phyloP scores from a whole-genome alignment of 2,329 filamentous ascomycete genomes.

The Hypocrella siamensis region DNA sequence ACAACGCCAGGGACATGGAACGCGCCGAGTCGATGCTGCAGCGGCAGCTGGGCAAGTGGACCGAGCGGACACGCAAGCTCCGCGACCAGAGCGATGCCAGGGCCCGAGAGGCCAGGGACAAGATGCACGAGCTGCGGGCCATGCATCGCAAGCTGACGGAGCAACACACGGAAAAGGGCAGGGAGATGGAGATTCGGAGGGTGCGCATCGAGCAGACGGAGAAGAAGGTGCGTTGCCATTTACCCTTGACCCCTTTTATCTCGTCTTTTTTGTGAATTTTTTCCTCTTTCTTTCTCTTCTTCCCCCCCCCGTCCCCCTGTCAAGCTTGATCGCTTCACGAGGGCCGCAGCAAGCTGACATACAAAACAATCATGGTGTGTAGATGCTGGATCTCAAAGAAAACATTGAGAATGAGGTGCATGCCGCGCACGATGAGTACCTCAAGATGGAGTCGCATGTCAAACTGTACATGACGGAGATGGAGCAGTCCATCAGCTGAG shows the following conservation, averaged over 20 bases:
- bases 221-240: conserved; percentile 59
- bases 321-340: too few species aligned
- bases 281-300: too few species aligned
- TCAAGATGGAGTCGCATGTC: conserved; percentile 96
- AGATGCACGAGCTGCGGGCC: conserved; percentile 77
- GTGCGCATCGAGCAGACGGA: conserved; percentile 97
- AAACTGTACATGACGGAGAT: conserved; percentile 97
- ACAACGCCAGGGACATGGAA: conserved; percentile 84
- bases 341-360: too few species aligned
- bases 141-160: conserved; percentile 70
- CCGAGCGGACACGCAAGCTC: conserved; percentile 72
- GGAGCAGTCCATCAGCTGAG: conserved; percentile 59
- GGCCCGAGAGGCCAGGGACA: conserved; percentile 63
- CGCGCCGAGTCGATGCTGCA: conserved; percentile 70
- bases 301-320: too few species aligned
- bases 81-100: conserved; percentile 69
- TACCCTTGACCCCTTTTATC: not conserved
- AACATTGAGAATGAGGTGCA: conserved; percentile 93
- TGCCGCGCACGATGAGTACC: conserved; percentile 79
- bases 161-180: conserved; percentile 72
- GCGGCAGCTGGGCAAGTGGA: conserved; percentile 72
- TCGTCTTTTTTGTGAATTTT: not conserved
- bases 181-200: conserved; percentile 80
- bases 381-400: conserved; percentile 97
- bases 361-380: too few species aligned